Conservation (phyloP, 345 rosid species). For the Ceriops tagal region DNA sequence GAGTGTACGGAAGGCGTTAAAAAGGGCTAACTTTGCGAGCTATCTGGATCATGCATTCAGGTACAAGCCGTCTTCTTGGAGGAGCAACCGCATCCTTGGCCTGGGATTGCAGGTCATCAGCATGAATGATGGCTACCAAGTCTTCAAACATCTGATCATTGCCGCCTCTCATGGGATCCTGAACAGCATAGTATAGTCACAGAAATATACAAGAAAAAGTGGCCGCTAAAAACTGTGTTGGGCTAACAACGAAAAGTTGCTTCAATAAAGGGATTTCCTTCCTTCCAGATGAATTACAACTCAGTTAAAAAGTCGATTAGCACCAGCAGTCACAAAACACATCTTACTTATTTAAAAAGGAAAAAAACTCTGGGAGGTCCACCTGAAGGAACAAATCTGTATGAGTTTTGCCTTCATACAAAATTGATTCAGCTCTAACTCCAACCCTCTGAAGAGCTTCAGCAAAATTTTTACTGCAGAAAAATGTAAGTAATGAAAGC, state of each 20-base stretch:
- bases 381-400: slow-evolving; percentile 98
- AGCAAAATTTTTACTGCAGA: slow-evolving; percentile 69
- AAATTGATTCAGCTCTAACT: slow-evolving; percentile 61
- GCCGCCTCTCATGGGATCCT: slow-evolving; percentile 99
- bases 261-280: neutral
- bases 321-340: neutral
- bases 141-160: slow-evolving; percentile 83
- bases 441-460: slow-evolving; percentile 70
- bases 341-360: neutral
- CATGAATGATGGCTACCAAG: slow-evolving; percentile 57
- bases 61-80: slow-evolving; percentile 85
- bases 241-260: too few species aligned
- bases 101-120: slow-evolving; percentile 46
- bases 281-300: neutral
- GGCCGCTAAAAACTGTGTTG: too few species aligned
- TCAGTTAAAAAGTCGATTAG: too few species aligned
- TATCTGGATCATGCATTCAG: slow-evolving; percentile 81
- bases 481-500: neutral
- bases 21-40: slow-evolving; percentile 90
- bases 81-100: slow-evolving; percentile 59
- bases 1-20: slow-evolving; percentile 19
- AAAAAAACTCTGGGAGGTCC: slow-evolving; percentile 1
- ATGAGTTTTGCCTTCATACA: slow-evolving; percentile 88
- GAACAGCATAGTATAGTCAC: neutral
- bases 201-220: too few species aligned